Conservation (phyloP, 1,139 yeast genomes). For the Hemisphaericaspora xylofermentans region DNA sequence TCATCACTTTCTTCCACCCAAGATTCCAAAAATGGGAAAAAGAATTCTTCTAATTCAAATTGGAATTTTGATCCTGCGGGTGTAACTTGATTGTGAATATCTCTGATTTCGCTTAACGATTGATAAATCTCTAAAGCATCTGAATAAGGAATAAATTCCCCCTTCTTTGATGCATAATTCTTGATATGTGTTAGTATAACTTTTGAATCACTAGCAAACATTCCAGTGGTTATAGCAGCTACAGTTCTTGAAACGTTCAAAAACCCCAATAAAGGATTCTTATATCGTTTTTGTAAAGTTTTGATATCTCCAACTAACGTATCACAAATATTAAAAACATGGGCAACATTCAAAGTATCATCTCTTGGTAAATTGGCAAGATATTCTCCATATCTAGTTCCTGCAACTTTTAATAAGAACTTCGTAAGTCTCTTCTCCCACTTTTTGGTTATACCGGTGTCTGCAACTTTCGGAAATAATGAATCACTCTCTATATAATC, state of each 20-base stretch:
- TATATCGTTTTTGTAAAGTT: conserved; percentile 58
- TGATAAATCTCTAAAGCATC: conserved; percentile 65
- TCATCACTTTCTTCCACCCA: conserved; percentile 58
- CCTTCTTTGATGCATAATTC: conserved; percentile 36
- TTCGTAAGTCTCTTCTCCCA: conserved; percentile 55
- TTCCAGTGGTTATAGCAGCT: conserved; percentile 55
- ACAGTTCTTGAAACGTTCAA: conserved; percentile 55
- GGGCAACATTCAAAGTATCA: conserved; percentile 52
- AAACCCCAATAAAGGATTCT: conserved; percentile 59
- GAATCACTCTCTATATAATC: conserved; percentile 52
- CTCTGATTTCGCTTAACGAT: conserved; percentile 54
- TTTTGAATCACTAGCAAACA: conserved; percentile 64
- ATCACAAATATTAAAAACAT: conserved; percentile 62
- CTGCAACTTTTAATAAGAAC: conserved; percentile 53
- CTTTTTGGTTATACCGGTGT: conserved; percentile 41
- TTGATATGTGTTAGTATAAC: conserved; percentile 60
- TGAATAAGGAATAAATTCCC: conserved; percentile 47
- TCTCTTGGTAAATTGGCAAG: conserved; percentile 62
- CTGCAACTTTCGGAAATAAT: conserved; percentile 36
- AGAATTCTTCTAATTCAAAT: conserved; percentile 58
- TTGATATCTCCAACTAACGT: conserved; percentile 51
- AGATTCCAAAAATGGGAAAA: conserved; percentile 55
- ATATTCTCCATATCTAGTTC: conserved; percentile 56
- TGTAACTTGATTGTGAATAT: conserved; percentile 51
- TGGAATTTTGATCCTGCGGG: conserved; percentile 38